A percentile compares a stretch with the other conserved stretches of the same genome.
These are phyloP conservation scores for Urochloa ruziziensis DNA, from an alignment of 176 grass and related monocot species.

Conservation along the genomic window DNA sequence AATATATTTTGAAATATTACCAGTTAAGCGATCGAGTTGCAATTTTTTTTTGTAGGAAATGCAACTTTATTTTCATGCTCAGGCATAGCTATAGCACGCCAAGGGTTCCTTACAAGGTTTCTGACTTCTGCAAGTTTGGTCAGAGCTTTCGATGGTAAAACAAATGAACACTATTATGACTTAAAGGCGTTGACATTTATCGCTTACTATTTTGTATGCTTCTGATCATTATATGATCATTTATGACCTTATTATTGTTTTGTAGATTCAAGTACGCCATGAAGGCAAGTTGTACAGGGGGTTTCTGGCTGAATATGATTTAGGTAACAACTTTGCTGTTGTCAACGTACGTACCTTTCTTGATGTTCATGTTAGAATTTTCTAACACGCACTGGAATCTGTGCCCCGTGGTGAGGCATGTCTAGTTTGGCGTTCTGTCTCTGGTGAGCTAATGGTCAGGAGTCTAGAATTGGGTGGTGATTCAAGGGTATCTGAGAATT, in stretches of 20 bases:
- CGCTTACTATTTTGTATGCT: neutral
- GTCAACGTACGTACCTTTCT: neutral
- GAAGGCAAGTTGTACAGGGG: neutral
- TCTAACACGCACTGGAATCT: neutral
- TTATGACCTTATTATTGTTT: neutral
- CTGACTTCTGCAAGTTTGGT: neutral
- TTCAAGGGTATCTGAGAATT: neutral
- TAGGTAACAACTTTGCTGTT: neutral
- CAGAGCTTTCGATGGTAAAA: neutral
- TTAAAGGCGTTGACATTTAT: neutral
- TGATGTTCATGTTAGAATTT: neutral
- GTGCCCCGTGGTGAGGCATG: neutral
- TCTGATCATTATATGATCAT: neutral
- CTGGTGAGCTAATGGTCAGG: neutral
- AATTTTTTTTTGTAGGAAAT: neutral
- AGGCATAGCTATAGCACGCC: neutral
- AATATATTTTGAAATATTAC: neutral
- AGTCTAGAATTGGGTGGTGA: neutral
- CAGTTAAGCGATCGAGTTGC: neutral
- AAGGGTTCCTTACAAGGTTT: neutral
- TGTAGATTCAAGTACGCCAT: slow-evolving; percentile 20
- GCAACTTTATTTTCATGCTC: neutral
- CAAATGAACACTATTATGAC: neutral
- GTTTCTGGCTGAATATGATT: neutral
- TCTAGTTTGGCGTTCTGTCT: neutral